Conservation (phyloP, 768 basidiomycete species). For the Suillus spraguei region DNA sequence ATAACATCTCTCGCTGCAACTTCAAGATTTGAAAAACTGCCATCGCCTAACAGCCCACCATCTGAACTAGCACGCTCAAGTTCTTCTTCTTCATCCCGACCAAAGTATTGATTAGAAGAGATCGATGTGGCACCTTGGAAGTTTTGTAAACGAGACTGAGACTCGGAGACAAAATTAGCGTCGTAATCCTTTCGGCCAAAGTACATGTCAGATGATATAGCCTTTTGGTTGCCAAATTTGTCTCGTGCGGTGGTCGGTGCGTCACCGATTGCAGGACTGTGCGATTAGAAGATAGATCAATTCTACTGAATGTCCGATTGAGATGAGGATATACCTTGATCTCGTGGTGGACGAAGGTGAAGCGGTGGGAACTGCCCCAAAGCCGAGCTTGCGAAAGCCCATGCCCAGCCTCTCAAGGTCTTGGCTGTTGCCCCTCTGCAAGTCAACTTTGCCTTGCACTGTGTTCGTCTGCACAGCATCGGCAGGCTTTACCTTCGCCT, state of each 20-base stretch:
- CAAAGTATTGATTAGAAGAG: conserved; percentile 96
- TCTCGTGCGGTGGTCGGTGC: conserved; percentile 82
- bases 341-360: conserved; percentile 51
- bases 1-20: conserved; percentile 76
- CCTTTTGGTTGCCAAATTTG: conserved; percentile 91
- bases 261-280: conserved; percentile 46
- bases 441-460: conserved; percentile 31
- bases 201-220: conserved; percentile 97
- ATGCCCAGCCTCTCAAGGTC: conserved; percentile 62
- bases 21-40: conserved; percentile 57
- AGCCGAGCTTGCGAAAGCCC: conserved; percentile 81
- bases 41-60: conserved; percentile 55
- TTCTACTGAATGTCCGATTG: background rate
- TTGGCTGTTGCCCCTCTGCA: conserved; percentile 44
- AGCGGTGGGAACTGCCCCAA: conserved; percentile 77
- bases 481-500: conserved; percentile 34
- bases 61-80: conserved; percentile 46
- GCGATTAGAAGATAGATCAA: background rate
- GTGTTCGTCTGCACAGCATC: conserved; percentile 26
- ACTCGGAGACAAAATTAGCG: conserved; percentile 67
- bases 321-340: conserved; percentile 34
- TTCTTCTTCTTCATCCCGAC: conserved; percentile 78
- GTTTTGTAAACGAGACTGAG: conserved; percentile 74
- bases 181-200: conserved; percentile 92
- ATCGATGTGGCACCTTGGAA: conserved; percentile 95